These are phyloP conservation scores for Rubroshorea leprosula DNA, from an alignment of 345 rosid species.

Conservation along the genomic window DNA sequence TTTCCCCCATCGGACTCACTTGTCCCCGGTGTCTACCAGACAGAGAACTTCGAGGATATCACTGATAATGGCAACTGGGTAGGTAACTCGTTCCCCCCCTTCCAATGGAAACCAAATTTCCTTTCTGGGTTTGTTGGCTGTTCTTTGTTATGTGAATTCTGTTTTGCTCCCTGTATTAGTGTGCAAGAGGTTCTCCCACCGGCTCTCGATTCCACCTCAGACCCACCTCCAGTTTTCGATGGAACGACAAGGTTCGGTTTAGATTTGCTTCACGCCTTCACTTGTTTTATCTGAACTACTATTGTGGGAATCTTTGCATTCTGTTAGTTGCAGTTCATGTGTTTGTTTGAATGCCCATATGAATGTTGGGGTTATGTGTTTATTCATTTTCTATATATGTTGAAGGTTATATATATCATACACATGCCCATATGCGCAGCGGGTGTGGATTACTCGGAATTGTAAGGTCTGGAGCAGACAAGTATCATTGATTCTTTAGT, in stretches of 20 bases:
- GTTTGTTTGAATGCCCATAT: constrained; percentile 4
- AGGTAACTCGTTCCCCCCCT: background rate
- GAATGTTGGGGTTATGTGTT: background rate
- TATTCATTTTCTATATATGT: background rate
- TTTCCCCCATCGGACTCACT: background rate
- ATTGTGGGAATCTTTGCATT: background rate
- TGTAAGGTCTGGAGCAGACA: constrained; percentile 40
- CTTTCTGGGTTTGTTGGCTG: background rate
- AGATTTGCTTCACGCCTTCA: background rate
- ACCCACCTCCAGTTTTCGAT: constrained; percentile 61
- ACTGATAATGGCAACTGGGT: background rate
- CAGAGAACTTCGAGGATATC: background rate
- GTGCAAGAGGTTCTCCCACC: constrained; percentile 47
- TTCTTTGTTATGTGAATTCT: background rate
- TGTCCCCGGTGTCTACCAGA: too few species aligned
- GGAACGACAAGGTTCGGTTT: constrained; percentile 62
- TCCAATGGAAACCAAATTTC: background rate
- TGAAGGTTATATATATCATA: constrained; percentile 68
- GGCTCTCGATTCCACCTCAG: constrained; percentile 59
- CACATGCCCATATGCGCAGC: constrained; percentile 77
- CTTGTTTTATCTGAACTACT: background rate
- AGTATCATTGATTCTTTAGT: background rate
- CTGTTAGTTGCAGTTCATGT: background rate
- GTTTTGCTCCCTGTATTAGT: constrained; percentile 22
- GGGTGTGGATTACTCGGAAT: constrained; percentile 76